phyloP scores from a whole-genome alignment of 2,329 filamentous ascomycete genomes.

The Claviceps sp. region DNA sequence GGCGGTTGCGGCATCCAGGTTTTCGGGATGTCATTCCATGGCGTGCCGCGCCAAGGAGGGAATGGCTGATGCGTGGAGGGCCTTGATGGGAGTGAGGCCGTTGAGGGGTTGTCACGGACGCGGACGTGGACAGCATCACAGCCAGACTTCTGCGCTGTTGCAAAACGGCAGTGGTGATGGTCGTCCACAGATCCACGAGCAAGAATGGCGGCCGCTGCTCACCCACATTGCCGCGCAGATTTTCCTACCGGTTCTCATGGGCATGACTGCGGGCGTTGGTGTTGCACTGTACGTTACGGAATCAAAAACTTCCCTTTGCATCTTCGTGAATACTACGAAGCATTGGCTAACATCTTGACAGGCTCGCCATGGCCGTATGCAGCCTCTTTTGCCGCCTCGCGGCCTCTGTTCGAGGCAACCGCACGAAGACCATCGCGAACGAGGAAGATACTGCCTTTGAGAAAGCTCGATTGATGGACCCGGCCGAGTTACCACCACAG shows the following conservation, averaged over 20 bases:
- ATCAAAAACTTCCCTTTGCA: too few relatives aligned
- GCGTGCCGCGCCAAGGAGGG: constrained; percentile 35
- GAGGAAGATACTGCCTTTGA: constrained; percentile 24
- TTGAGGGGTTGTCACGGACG: constrained; percentile 12
- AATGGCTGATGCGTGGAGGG: constrained; percentile 15
- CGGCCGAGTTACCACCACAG: constrained; percentile 15
- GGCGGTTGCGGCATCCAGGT: constrained; percentile 20
- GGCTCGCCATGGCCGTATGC: constrained; percentile 52
- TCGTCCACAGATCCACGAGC: constrained; percentile 2
- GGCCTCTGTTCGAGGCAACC: constrained; percentile 28
- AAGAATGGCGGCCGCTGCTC: constrained; percentile 32
- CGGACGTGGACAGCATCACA: neutral
- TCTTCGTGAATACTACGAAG: too few relatives aligned
- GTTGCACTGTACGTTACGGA: constrained; percentile 43
- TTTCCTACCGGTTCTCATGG: constrained; percentile 54
- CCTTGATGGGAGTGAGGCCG: constrained; percentile 13
- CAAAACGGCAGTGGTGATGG: neutral
- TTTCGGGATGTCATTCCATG: constrained; percentile 29
- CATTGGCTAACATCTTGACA: constrained; percentile 19
- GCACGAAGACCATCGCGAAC: neutral
- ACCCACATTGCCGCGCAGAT: constrained; percentile 48
- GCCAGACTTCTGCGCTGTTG: neutral
- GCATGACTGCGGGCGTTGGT: constrained; percentile 53
- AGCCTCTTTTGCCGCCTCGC: constrained; percentile 44
- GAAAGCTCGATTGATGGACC: constrained; percentile 36